These are phyloP conservation scores for Naganishia liquefaciens DNA, from an alignment of 1,284 basidiomycete species.

Conservation along the genomic window DNA sequence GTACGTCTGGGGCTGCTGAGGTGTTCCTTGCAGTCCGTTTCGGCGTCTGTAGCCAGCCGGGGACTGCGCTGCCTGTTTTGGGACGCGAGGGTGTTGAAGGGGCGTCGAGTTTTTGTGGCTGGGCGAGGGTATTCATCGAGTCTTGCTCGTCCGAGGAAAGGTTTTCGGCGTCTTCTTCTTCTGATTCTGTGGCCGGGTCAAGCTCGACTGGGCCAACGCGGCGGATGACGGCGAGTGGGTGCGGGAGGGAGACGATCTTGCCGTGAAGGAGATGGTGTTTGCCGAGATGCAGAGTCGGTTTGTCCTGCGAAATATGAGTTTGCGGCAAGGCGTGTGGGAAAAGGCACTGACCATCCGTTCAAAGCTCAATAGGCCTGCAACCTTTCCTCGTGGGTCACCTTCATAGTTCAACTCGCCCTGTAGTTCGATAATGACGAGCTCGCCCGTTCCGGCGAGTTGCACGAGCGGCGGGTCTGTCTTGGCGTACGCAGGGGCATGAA, in stretches of 20 bases:
- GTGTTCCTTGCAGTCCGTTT: slow-evolving; percentile 1
- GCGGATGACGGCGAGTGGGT: slow-evolving; percentile 68
- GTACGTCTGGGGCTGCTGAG: slow-evolving; percentile 12
- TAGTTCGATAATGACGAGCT: slow-evolving; percentile 48
- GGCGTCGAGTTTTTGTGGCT: neutral
- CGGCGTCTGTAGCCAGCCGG: slow-evolving; percentile 13
- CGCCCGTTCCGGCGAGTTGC: slow-evolving; percentile 44
- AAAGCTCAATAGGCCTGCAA: slow-evolving; percentile 50
- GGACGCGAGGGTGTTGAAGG: slow-evolving; percentile 29
- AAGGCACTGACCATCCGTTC: slow-evolving; percentile 49
- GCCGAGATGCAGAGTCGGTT: slow-evolving; percentile 76
- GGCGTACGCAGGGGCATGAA: slow-evolving; percentile 21
- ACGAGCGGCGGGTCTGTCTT: slow-evolving; percentile 42
- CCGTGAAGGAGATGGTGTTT: slow-evolving; percentile 82
- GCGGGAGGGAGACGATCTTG: slow-evolving; percentile 71
- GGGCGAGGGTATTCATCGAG: neutral
- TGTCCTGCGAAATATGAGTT: slow-evolving; percentile 58
- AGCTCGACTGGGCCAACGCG: slow-evolving; percentile 37
- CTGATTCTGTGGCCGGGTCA: slow-evolving; percentile 34
- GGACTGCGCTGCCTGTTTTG: slow-evolving; percentile 31
- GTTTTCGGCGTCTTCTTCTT: slow-evolving; percentile 32
- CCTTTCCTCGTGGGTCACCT: slow-evolving; percentile 50
- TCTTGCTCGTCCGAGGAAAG: neutral
- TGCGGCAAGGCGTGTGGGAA: neutral
- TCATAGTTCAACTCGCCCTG: slow-evolving; percentile 58